Percentiles rank a stretch among this genome's conserved stretches.
Conservation (phyloP, 352 stramenopile genomes). For the Phytophthora foliorum region DNA sequence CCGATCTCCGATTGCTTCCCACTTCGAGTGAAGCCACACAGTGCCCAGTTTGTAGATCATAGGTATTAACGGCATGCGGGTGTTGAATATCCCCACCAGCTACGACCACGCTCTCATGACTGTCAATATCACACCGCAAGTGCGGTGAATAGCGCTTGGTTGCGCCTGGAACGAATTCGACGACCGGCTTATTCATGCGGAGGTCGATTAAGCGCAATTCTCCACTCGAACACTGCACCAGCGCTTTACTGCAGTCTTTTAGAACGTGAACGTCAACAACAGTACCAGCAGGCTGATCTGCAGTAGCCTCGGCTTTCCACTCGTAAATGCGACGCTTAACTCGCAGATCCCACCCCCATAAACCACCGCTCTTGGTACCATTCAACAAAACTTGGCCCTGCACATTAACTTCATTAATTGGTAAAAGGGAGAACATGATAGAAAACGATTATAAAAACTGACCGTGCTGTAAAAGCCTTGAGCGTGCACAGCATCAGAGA, state of each 20-base stretch:
- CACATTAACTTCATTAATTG: background rate
- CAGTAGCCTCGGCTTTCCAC: conserved; percentile 13
- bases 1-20: background rate
- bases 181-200: conserved; percentile 45
- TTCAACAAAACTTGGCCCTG: conserved; percentile 59
- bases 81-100: conserved; percentile 34
- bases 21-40: conserved; percentile 34
- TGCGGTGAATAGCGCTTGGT: conserved; percentile 42
- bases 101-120: conserved; percentile 48
- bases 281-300: conserved; percentile 15
- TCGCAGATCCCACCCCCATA: conserved; percentile 67
- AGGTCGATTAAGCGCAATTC: conserved; percentile 59
- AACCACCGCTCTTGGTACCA: conserved; percentile 52
- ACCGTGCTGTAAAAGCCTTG: conserved; percentile 53
- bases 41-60: conserved; percentile 36
- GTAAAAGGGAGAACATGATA: background rate
- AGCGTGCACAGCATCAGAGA: conserved; percentile 53
- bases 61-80: conserved; percentile 39
- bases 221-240: conserved; percentile 59
- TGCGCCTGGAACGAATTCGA: conserved; percentile 42
- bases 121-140: conserved; percentile 49
- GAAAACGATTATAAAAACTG: conserved; percentile 10
- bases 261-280: conserved; percentile 56
- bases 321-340: conserved; percentile 37
- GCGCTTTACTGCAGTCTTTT: conserved; percentile 42